These are phyloP conservation scores for Mucor plumbeus DNA, from an alignment of 371 early-diverging fungal species.

Conservation along the genomic window DNA sequence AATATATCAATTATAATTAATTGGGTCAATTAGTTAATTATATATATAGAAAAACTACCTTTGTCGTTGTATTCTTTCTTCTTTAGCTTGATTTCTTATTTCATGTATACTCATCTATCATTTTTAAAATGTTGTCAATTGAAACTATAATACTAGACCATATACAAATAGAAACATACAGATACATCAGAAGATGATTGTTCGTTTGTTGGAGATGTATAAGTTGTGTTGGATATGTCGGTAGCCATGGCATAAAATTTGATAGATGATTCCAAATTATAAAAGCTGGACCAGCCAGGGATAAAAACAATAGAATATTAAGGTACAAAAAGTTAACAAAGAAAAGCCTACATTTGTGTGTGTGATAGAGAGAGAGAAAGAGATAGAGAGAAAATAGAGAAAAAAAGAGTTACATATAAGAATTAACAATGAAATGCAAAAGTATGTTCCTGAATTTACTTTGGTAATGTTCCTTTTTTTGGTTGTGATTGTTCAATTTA, in stretches of 20 bases:
- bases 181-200: background rate
- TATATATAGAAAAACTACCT: conserved; percentile 24
- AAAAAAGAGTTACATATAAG: background rate
- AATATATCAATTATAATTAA: background rate
- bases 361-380: too few species aligned
- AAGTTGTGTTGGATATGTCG: conserved; percentile 12
- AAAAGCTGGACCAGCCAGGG: conserved; percentile 29
- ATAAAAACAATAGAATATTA: background rate
- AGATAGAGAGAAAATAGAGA: too few species aligned
- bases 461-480: too few species aligned
- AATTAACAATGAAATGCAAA: too few species aligned
- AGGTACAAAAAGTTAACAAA: background rate
- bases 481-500: too few species aligned
- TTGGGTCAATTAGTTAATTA: background rate
- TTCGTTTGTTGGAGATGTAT: background rate
- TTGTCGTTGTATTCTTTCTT: conserved; percentile 32
- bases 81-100: conserved; percentile 33
- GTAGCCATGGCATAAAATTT: conserved; percentile 24
- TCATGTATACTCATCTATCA: conserved; percentile 30
- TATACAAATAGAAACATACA: background rate
- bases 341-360: background rate
- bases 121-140: background rate
- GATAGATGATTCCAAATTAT: background rate
- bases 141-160: background rate
- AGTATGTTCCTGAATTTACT: too few species aligned